Evolutionary conservation across 495 filamentous ascomycete genomes (phyloP), one percentile per base, ranked within the genome.

Genomic region (Xylaria intraflava): DNA sequence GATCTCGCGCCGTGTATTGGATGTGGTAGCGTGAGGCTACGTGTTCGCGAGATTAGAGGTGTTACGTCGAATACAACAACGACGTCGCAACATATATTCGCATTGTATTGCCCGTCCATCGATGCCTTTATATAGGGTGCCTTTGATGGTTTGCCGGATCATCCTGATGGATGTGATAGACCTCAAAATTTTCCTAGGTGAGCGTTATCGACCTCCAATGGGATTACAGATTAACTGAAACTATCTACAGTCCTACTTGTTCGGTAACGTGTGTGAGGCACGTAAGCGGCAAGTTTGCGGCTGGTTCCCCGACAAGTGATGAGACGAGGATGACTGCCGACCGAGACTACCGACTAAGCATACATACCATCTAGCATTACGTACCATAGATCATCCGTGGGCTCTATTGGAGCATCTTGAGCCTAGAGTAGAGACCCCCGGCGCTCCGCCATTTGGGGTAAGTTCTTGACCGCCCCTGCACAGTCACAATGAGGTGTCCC

Each of bases 361-460:
- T 8, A 12, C 12, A 11, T 8, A n/a, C 9, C 27, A 29, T 9
- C 9, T 4, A 29, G 12, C 5, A 19, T 35, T n/a, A n/a, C n/a
- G n/a, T n/a, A n/a, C n/a, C n/a, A 23, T 16, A 11, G 38, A 17
- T 44, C 10, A 23, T 31, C 22, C 2, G 27, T 35, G 33, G 24
- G 46, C 46, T 35, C 29, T 31, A 14, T 33, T 46, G 44, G 46
- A 39, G 24, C 49, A 24, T 8, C 14, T 17, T 26, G 20, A 11
- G n/a, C 16, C 7, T 26, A 51, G 43, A 11, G 9, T 20, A 23
- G 43, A 38, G 16, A 19, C 51, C 33, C 49, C 24, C 39, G 22
- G 24, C 51, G 7, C 22, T 48, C 52, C 52, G 52, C 44, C 52
- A 6, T 49, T 55, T 55, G 52, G 52, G 52, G 52, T 55, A 55